Conservation (phyloP, 2,329 filamentous ascomycete species). For the Piedraia hortae region DNA sequence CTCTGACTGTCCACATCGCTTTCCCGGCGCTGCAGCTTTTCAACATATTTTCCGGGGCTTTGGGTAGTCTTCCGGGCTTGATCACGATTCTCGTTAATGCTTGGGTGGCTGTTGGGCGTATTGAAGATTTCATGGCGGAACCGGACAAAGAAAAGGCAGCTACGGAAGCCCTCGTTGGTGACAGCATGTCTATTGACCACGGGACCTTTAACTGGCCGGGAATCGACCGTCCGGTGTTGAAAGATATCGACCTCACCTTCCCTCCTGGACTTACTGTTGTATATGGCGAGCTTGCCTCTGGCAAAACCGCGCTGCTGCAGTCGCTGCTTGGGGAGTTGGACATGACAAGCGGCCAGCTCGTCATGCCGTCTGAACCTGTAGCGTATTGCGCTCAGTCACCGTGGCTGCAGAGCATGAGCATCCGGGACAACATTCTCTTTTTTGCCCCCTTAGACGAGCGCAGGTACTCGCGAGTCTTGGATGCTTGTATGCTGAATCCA, state of each 20-base stretch:
- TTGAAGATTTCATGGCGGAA: constrained; percentile 67
- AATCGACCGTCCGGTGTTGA: constrained; percentile 26
- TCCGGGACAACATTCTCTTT: constrained; percentile 40
- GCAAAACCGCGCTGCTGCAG: constrained; percentile 34
- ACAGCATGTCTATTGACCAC: constrained; percentile 23
- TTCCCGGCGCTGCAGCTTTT: constrained; percentile 73
- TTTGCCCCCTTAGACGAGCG: constrained; percentile 38
- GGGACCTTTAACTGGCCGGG: constrained; percentile 65
- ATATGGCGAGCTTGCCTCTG: constrained; percentile 34
- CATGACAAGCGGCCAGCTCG: constrained; percentile 21
- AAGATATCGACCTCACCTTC: constrained; percentile 26
- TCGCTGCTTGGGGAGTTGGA: constrained; percentile 32
- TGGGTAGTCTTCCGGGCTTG: constrained; percentile 48
- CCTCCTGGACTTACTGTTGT: constrained; percentile 30
- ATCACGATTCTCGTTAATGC: constrained; percentile 58
- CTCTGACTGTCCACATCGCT: constrained; percentile 51
- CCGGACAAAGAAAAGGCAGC: constrained; percentile 33
- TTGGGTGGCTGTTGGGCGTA: constrained; percentile 52
- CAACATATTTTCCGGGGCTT: constrained; percentile 39
- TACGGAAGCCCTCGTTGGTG: constrained; percentile 11
- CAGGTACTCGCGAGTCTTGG: constrained; percentile 39
- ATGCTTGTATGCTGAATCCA: constrained; percentile 32
- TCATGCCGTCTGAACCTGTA: constrained; percentile 27
- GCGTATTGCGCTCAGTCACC: constrained; percentile 38
- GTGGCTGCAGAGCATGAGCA: constrained; percentile 43